Evolutionary conservation across 2,329 filamentous ascomycete genomes (phyloP).

Genomic region (Colletotrichum plurivorum): DNA sequence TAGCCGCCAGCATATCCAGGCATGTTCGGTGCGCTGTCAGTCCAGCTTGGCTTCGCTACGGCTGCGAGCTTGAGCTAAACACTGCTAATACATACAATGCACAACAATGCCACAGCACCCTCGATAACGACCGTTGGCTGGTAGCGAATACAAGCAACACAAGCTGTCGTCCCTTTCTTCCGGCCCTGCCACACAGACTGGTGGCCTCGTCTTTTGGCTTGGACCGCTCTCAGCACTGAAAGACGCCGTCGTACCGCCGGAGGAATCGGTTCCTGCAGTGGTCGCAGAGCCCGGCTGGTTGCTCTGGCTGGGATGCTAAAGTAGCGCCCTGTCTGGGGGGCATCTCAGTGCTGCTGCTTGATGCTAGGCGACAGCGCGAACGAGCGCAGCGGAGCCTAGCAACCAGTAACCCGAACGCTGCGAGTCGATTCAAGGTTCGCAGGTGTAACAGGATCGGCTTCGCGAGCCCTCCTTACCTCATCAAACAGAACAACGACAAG

Average conservation of each 20-base stretch:
- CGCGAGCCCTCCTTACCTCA: conserved; percentile 22
- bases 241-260: conserved; percentile 34
- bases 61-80: conserved; percentile 10
- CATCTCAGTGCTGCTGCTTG: conserved; percentile 3
- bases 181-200: conserved; percentile 27
- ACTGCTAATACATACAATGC: neutral
- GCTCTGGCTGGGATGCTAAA: conserved; percentile 21
- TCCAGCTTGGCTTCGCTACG: conserved; percentile 17
- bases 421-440: conserved; percentile 27
- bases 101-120: conserved; percentile 11
- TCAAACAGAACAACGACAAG: conserved; percentile 29
- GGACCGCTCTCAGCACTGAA: conserved; percentile 21
- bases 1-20: conserved; percentile 20
- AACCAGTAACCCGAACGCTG: conserved; percentile 8
- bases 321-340: conserved; percentile 15
- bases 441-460: conserved; percentile 29
- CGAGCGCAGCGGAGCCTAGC: conserved; percentile 9
- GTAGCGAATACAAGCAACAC: conserved; percentile 13
- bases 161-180: neutral
- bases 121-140: conserved; percentile 1
- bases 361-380: conserved; percentile 21
- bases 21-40: conserved; percentile 31
- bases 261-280: conserved; percentile 36
- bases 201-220: conserved; percentile 24
- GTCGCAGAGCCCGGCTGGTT: conserved; percentile 21